Evolutionary conservation across 2,329 filamentous ascomycete genomes (phyloP).

Genomic region (Phyllosticta citribraziliensis): DNA sequence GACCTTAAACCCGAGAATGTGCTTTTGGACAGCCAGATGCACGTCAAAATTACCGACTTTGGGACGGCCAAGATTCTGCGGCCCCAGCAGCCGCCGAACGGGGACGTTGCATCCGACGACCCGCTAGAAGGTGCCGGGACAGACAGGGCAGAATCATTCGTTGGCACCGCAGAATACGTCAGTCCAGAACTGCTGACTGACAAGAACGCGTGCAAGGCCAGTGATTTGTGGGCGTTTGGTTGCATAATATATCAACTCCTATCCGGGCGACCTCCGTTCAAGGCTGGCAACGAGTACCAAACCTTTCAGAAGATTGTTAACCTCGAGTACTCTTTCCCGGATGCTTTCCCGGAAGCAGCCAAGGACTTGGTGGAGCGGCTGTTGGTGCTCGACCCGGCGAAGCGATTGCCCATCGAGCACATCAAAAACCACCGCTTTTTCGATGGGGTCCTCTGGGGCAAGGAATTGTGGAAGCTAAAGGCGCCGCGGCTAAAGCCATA

Average conservation of each 20-base stretch:
- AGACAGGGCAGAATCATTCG: constrained; percentile 81
- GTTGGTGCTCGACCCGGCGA: constrained; percentile 76
- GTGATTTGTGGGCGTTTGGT: constrained; percentile 95
- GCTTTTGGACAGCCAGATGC: constrained; percentile 87
- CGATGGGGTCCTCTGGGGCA: constrained; percentile 74
- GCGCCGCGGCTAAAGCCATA: constrained; percentile 81
- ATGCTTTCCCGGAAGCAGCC: constrained; percentile 76
- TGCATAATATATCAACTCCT: constrained; percentile 96
- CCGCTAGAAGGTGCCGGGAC: constrained; percentile 51
- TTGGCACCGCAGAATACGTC: constrained; percentile 96
- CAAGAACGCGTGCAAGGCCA: constrained; percentile 95
- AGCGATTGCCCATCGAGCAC: constrained; percentile 82
- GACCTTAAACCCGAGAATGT: constrained; percentile 97
- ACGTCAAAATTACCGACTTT: constrained; percentile 98
- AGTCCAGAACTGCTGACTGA: constrained; percentile 94
- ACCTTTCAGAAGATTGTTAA: constrained; percentile 98
- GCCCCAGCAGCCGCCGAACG: constrained; percentile 19
- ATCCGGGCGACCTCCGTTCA: constrained; percentile 94
- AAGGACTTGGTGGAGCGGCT: constrained; percentile 84
- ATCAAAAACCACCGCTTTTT: constrained; percentile 97
- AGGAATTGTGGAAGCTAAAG: constrained; percentile 77
- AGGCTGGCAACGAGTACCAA: constrained; percentile 87
- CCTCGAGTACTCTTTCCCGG: constrained; percentile 86
- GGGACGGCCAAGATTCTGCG: constrained; percentile 92
- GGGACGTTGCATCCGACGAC: constrained; percentile 33